Conservation (phyloP, 257 asterid species). For the Penstemon barbatus region DNA sequence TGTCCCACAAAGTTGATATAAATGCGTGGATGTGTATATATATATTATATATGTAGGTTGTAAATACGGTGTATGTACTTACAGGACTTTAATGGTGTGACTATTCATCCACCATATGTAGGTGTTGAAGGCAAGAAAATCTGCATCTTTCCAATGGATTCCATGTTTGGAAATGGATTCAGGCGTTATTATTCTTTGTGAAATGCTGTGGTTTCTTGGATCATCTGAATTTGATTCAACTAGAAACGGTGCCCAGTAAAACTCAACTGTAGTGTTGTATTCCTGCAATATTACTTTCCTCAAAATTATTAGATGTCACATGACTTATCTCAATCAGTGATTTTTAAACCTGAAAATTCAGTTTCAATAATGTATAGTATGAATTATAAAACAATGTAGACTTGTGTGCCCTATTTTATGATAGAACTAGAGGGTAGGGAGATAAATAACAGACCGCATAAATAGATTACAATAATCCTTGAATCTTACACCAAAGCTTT, state of each 20-base stretch:
- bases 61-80: conserved; percentile 16
- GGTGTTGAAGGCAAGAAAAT: conserved; percentile 58
- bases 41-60: neutral
- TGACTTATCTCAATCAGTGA: too few species aligned
- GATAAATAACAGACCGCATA: too few species aligned
- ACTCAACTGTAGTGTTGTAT: conserved; percentile 52
- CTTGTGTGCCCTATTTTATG: too few species aligned
- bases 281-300: conserved; percentile 32
- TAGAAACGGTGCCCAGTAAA: conserved; percentile 64
- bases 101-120: conserved; percentile 70
- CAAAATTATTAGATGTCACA: too few species aligned
- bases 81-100: conserved; percentile 41
- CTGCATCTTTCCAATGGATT: conserved; percentile 48
- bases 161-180: conserved; percentile 53
- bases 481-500: too few species aligned
- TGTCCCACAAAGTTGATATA: conserved; percentile 10
- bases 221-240: conserved; percentile 70
- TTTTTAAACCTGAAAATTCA: too few species aligned
- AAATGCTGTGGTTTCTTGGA: conserved; percentile 49
- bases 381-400: too few species aligned
- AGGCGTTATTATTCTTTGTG: conserved; percentile 38
- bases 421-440: too few species aligned
- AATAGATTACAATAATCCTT: too few species aligned
- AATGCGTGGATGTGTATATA: neutral
- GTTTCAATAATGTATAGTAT: too few species aligned